Evolutionary conservation across 805 yeast genomes (phyloP), one percentile per base, ranked within the genome.

Genomic region (Kodamaea sagamina): DNA sequence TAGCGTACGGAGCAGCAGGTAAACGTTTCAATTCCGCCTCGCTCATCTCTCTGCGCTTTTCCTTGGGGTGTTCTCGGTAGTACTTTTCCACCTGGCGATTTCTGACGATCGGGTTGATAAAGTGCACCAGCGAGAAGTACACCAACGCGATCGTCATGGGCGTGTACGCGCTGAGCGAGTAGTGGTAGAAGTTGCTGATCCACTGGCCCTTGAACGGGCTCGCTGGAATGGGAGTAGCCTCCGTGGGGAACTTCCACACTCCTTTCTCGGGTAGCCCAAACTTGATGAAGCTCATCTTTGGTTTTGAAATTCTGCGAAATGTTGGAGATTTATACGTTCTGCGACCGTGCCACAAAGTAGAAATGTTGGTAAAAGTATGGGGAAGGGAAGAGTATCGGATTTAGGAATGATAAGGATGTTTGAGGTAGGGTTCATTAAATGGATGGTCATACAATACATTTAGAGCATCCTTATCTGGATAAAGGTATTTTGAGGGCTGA

Each of bases 51-150:
- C 52, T 44, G 9, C 47, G 44, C 29, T 64, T 60, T 18, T 52
- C 47, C 17, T 54, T 57, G 8, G 48, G 49, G 15, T 51, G 47
- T 42, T 59, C 48, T 16, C 47, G 42, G 35, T 53, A 49, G 44
- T 62, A 69, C 40, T 61, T 54, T 4, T 42, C 46, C 36, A 71
- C 47, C 54, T 79, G 84, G 44, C 82, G 67, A 11, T 63, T 64
- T n/a, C 68, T 57, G 11, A 79, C 60, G 19, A 65, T 59, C 8
- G 69, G 72, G 61, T 84, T 84, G 47, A 72, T 55, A 24, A 63
- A 52, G 54, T 83, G 87, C 34, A 82, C 86, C 13, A 72, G 58
- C 6, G 73, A 62, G 48, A 84, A 84, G 58, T 83, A 83, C 12
- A 73, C 66, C 3, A 78, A 47, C 9, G 86, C 84, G 43, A 83